Percentiles rank a stretch among this genome's conserved stretches.
Conservation (phyloP, 768 basidiomycete genomes). For the Saitozyma podzolica region DNA sequence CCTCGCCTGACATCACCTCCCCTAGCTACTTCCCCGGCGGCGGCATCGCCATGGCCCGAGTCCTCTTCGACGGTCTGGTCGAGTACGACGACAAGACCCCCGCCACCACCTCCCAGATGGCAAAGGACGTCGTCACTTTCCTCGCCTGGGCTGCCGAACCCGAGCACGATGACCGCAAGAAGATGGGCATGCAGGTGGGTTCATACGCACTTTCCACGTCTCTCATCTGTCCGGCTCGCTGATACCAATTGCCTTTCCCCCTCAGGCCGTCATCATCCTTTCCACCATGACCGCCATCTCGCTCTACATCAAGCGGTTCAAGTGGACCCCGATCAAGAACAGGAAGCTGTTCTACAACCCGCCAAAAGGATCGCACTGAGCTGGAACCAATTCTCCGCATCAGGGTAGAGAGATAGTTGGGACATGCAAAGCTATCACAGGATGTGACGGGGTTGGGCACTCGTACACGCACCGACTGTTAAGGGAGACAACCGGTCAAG, state of each 20-base stretch:
- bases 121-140: slow-evolving; percentile 96
- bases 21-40: slow-evolving; percentile 94
- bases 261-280: slow-evolving; percentile 80
- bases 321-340: slow-evolving; percentile 89
- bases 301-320: slow-evolving; percentile 91
- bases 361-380: slow-evolving; percentile 25
- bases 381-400: neutral
- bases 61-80: slow-evolving; percentile 91
- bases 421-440: neutral
- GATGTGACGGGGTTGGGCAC: neutral
- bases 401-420: neutral
- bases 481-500: neutral
- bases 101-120: slow-evolving; percentile 97
- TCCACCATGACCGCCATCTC: slow-evolving; percentile 76
- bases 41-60: slow-evolving; percentile 96
- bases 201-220: neutral
- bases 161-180: slow-evolving; percentile 96
- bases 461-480: neutral
- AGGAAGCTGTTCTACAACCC: slow-evolving; percentile 67
- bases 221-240: neutral
- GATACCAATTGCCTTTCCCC: neutral
- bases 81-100: slow-evolving; percentile 97
- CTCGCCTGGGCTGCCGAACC: slow-evolving; percentile 96
- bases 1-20: slow-evolving; percentile 47
- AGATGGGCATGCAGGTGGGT: slow-evolving; percentile 77